Evolutionary conservation across 169 alveolate species (phyloP).

Genomic region (Theileria orientalis): DNA sequence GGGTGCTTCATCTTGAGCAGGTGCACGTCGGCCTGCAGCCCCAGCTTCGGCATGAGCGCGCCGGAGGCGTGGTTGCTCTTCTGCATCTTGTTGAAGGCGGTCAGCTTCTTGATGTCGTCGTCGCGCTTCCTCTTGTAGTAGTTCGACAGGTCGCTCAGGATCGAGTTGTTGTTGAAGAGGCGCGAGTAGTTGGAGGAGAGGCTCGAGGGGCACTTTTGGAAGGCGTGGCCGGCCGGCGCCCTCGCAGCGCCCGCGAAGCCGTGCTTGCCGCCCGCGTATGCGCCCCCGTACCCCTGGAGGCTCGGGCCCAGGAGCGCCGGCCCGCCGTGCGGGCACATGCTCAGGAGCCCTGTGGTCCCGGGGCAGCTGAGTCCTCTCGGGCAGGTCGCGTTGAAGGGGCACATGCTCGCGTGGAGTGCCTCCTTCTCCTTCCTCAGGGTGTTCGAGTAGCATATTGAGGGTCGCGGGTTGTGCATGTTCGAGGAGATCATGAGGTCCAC

Average conservation of each 20-base stretch:
- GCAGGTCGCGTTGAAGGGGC: background rate
- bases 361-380: background rate
- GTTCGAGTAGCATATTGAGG: background rate
- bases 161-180: background rate
- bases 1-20: conserved; percentile 11
- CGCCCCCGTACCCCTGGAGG: background rate
- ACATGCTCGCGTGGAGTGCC: background rate
- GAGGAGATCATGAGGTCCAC: background rate
- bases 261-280: background rate
- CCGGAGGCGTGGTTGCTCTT: background rate
- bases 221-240: background rate
- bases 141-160: conserved; percentile 1
- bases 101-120: background rate
- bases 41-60: background rate
- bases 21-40: background rate
- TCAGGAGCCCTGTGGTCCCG: background rate
- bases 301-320: background rate
- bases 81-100: background rate
- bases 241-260: background rate
- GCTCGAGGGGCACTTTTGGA: background rate
- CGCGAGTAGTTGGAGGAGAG: background rate
- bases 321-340: background rate
- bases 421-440: background rate
- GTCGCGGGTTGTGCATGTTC: background rate
- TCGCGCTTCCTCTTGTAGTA: background rate